phyloP scores from a whole-genome alignment of 306 rosid genomes.

The apple (Malus domestica) region ASM211411v1 NC_041789.1:24694001-24694500 shows the following conservation, averaged over 20 bases:
- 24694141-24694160: neutral
- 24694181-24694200: neutral
- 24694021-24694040: neutral
- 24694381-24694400: too few relatives aligned
- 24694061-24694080: slow-evolving; percentile 5
- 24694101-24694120: slow-evolving; percentile 6
- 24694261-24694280: neutral
- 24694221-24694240: neutral
- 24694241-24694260: neutral
- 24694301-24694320: neutral
- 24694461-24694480: too few relatives aligned
- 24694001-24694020: slow-evolving; percentile 25
- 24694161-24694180: neutral
- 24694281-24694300: neutral
- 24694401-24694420: too few relatives aligned
- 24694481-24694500: too few relatives aligned
- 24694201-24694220: neutral
- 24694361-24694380: too few relatives aligned
- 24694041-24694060: neutral
- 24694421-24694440: too few relatives aligned
- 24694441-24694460: too few relatives aligned
- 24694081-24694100: neutral
- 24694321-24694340: neutral
- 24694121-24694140: neutral
- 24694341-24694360: too few relatives aligned